These are phyloP conservation scores for Acanthamoeba triangularis DNA, from an alignment of 208 protist genomes.

Conservation along the genomic window DNA sequence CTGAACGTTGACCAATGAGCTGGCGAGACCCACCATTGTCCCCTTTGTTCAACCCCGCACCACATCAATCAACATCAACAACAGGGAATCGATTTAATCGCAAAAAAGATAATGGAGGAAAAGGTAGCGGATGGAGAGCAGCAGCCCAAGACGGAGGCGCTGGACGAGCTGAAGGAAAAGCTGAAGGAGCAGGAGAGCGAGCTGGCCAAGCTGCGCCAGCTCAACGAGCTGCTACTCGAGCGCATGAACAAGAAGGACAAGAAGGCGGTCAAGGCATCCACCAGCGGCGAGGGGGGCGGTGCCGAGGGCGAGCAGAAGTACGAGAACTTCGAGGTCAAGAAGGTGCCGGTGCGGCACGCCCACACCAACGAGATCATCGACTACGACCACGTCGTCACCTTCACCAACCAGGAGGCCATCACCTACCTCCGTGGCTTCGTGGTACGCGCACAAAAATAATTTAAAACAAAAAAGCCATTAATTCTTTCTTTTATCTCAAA, in stretches of 20 bases:
- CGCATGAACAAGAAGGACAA: conserved; percentile 40
- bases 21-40: too few relatives aligned
- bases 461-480: too few relatives aligned
- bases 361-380: background rate
- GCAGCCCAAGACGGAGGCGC: background rate
- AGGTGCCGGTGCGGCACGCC: background rate
- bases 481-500: too few relatives aligned
- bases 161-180: background rate
- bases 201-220: conserved; percentile 24
- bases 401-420: background rate
- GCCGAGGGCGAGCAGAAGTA: conserved; percentile 13
- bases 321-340: conserved; percentile 14
- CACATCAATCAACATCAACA: background rate
- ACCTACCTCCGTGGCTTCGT: background rate
- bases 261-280: background rate
- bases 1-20: too few relatives aligned
- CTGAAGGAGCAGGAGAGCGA: background rate
- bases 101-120: too few relatives aligned
- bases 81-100: too few relatives aligned
- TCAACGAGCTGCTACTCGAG: conserved; percentile 20
- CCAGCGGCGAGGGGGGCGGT: background rate
- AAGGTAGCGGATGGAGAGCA: too few relatives aligned
- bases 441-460: background rate
- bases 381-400: conserved; percentile 17
- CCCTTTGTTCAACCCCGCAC: too few relatives aligned